Base-by-base conservation (phyloP, 2,329 filamentous ascomycete species). In the Dendrostoma leiphaemia region DNA sequence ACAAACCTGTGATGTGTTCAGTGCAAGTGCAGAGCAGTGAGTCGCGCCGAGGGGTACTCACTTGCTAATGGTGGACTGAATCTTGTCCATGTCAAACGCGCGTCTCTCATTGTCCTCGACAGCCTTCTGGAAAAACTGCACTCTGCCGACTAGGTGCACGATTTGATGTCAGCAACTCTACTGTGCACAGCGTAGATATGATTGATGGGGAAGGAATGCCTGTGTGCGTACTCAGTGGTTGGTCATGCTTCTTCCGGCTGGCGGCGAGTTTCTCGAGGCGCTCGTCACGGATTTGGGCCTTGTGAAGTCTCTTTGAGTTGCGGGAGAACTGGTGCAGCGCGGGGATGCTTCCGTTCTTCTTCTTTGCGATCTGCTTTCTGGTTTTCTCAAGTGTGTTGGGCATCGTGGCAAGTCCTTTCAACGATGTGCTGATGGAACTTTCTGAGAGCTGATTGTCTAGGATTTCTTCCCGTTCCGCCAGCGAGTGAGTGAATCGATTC, bases 321-420 rank as follows among this genome's bases (percentile, higher is more conserved):
- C 94, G 82, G 57, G 91, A 96, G 69, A 91, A 91, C 71, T 91
- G 88, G 67, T 97, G 93, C 21, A 97, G 79, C 12, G 87, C 80
- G 28, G 86, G 85, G 44, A 90, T 80, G 35, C 85, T 84, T 19
- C 85, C 84, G 60, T 85, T 84, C 61, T 88, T 85, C 80, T 97
- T 97, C 76, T 96, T 96, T 31, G 85, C 77, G 60, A 97, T 93
- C 60, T 91, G 85, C 75, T 97, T 97, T 59, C 89, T 84, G 19
- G 94, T 89, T 69, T 97, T 97, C 60, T 84, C 76, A 6, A 97
- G 74, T 41, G 86, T 83, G 67, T 85, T 88, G 13, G 90, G 82
- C 91, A 96, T 96, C 23, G 64, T 79, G 66, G 7, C 29, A n/a
- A 23, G 17, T 28, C 7, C 6, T 29, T 21, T 23, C 3, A n/a